Percentiles rank a stretch among this genome's conserved stretches.
Evolutionary conservation across 1,284 basidiomycete genomes (phyloP).

Genomic region (Puccinia polysora): DNA sequence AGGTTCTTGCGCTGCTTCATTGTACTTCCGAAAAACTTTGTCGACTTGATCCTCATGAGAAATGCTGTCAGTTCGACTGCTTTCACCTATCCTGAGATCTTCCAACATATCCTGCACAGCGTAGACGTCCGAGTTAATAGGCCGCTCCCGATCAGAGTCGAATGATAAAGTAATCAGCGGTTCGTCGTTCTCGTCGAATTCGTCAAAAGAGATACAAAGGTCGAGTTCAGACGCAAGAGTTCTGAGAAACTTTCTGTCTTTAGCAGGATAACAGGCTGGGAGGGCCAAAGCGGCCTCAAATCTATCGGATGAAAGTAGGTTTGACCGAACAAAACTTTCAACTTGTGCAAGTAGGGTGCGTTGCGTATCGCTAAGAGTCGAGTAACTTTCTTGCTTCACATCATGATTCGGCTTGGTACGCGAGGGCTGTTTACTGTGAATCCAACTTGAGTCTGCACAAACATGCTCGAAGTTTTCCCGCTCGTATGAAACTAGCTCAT

Average conservation of each 20-base stretch:
- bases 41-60: neutral
- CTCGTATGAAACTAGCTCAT: constrained; percentile 81
- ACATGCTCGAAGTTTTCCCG: constrained; percentile 84
- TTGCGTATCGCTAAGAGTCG: constrained; percentile 58
- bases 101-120: constrained; percentile 53
- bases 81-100: constrained; percentile 56
- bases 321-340: constrained; percentile 62
- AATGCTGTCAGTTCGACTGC: constrained; percentile 50
- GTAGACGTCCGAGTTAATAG: constrained; percentile 54
- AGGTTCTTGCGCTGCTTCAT: neutral
- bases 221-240: constrained; percentile 70
- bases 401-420: constrained; percentile 54
- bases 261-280: constrained; percentile 18
- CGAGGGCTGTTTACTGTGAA: constrained; percentile 78
- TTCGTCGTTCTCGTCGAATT: constrained; percentile 60
- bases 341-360: constrained; percentile 70
- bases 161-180: constrained; percentile 46
- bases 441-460: constrained; percentile 79
- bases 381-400: constrained; percentile 26
- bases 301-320: constrained; percentile 43
- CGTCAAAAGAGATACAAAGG: constrained; percentile 76
- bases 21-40: constrained; percentile 13
- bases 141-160: constrained; percentile 48
- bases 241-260: constrained; percentile 69
- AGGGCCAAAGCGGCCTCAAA: constrained; percentile 53